Evolutionary conservation across 2,329 filamentous ascomycete genomes (phyloP), one percentile per base, ranked within the genome.

Genomic region (Aureobasidium sp.): DNA sequence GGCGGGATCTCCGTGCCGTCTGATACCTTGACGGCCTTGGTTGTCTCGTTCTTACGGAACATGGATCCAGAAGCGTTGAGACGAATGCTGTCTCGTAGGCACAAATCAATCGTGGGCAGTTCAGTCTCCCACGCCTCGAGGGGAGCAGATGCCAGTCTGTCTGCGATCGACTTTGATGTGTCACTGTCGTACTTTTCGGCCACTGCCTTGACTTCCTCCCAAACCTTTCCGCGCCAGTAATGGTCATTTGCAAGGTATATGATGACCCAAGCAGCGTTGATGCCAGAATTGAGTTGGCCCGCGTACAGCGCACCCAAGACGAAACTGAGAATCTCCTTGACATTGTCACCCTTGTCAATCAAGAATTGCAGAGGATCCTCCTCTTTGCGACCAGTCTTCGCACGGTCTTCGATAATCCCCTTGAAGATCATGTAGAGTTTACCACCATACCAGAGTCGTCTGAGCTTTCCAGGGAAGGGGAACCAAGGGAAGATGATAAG

Each of bases 251-350:
- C 69, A 59, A 86, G 74, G 74, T 81, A 77, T 69, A 78, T 64
- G 64, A 85, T 69, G 64, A 84, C 71, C 76, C 79, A 84, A 1
- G 78, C 78, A 1, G 80, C 78, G 65, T 82, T 84, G 68, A 83
- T 78, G 42, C 81, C 82, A 27, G 74, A 81, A 70, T 85, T 85
- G n/a, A 84, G 66, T 37, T 81, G 73, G n/a, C 82, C 82, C 1
- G 82, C 82, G 67, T 82, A 84, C 3, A 86, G 71, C 0, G 80
- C 73, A 14, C 78, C 77, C n/a, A 84, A 71, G 37, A 83, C 74
- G 69, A 84, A 83, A 20, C 70, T 68, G 39, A 81, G 73, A 37
- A 82, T 78, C 51, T 76, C 71, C 8, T 69, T 66, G 12, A 79
- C 74, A 17, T 69, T 71, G n/a, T 80, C 76, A 5, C 78, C 82